phyloP scores from a whole-genome alignment of 495 filamentous ascomycete genomes.

The Hypoxylon crocopeplum region DNA sequence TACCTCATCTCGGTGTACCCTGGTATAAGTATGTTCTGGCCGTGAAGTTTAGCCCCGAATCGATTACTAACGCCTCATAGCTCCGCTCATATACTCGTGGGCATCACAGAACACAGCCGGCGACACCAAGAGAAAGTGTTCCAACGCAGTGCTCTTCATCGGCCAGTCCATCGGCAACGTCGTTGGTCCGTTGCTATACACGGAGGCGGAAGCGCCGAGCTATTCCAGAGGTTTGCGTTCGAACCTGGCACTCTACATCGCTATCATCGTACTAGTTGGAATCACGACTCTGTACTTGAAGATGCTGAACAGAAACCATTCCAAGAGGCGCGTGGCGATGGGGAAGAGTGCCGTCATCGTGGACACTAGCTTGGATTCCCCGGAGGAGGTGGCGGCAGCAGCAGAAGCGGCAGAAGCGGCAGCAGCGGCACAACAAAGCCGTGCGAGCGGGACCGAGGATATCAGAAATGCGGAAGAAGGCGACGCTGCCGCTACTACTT shows the following conservation, averaged over 20 bases:
- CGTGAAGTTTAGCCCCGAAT: slow-evolving; percentile 21
- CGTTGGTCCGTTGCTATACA: slow-evolving; percentile 58
- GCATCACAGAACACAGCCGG: slow-evolving; percentile 67
- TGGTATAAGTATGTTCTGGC: slow-evolving; percentile 53
- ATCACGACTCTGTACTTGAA: slow-evolving; percentile 53
- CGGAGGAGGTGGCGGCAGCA: slow-evolving; percentile 16
- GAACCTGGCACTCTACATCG: slow-evolving; percentile 63
- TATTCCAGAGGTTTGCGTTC: slow-evolving; percentile 62
- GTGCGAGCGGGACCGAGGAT: not conserved
- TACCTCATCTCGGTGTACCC: slow-evolving; percentile 70
- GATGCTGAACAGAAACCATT: slow-evolving; percentile 60
- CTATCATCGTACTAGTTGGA: slow-evolving; percentile 55
- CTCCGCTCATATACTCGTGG: slow-evolving; percentile 69
- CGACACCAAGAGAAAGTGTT: slow-evolving; percentile 68
- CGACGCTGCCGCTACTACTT: not conserved
- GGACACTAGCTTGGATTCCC: slow-evolving; percentile 37
- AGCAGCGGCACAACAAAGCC: not conserved
- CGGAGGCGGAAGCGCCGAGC: slow-evolving; percentile 59
- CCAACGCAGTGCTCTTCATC: slow-evolving; percentile 63
- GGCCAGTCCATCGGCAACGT: slow-evolving; percentile 68
- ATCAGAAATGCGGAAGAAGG: slow-evolving; percentile 11
- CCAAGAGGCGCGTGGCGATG: slow-evolving; percentile 51
- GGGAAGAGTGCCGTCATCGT: slow-evolving; percentile 54
- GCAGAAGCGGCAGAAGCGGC: slow-evolving; percentile 13
- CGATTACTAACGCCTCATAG: slow-evolving; percentile 28